A percentile compares a stretch with the other conserved stretches of the same genome.
phyloP scores from a whole-genome alignment of 2,329 filamentous ascomycete species.

The Raffaelea albimanens region DNA sequence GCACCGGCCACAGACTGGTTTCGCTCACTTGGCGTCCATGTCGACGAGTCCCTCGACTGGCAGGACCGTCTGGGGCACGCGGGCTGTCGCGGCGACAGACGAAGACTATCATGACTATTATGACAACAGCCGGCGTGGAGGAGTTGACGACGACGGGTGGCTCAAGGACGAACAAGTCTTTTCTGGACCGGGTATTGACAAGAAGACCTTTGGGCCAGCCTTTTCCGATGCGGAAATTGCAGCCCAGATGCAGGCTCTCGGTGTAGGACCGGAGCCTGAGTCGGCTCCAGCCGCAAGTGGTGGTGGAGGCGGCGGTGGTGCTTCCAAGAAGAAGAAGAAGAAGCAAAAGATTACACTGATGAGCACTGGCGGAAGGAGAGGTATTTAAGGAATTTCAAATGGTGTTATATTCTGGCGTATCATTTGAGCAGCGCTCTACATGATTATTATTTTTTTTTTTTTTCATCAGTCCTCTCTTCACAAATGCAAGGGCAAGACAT shows the following conservation, averaged over 20 bases:
- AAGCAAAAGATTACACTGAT: slow-evolving; percentile 65
- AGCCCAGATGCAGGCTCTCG: not conserved
- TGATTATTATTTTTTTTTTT: no score
- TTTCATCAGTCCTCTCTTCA: no score
- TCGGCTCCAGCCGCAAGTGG: not conserved
- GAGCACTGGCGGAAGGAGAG: slow-evolving; percentile 53
- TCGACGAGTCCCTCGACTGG: slow-evolving; percentile 67
- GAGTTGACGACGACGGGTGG: slow-evolving; percentile 70
- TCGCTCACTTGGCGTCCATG: slow-evolving; percentile 62
- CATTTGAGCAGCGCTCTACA: no score
- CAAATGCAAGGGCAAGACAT: no score
- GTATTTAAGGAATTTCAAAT: slow-evolving; percentile 13
- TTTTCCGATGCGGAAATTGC: no score
- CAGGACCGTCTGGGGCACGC: slow-evolving; percentile 90
- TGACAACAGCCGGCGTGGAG: not conserved
- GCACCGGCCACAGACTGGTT: slow-evolving; percentile 41
- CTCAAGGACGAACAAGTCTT: slow-evolving; percentile 72
- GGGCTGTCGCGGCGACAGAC: slow-evolving; percentile 44
- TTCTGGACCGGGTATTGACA: slow-evolving; percentile 46
- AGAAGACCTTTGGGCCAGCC: no score
- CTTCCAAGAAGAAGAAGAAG: slow-evolving; percentile 52
- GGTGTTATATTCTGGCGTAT: no score
- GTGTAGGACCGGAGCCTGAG: not conserved
- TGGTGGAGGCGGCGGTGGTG: no score
- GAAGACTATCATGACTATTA: slow-evolving; percentile 11